Percentiles rank a stretch among this genome's conserved stretches.
Evolutionary conservation across 1,284 basidiomycete genomes (phyloP).

Genomic region (Cryptococcus sp.): DNA sequence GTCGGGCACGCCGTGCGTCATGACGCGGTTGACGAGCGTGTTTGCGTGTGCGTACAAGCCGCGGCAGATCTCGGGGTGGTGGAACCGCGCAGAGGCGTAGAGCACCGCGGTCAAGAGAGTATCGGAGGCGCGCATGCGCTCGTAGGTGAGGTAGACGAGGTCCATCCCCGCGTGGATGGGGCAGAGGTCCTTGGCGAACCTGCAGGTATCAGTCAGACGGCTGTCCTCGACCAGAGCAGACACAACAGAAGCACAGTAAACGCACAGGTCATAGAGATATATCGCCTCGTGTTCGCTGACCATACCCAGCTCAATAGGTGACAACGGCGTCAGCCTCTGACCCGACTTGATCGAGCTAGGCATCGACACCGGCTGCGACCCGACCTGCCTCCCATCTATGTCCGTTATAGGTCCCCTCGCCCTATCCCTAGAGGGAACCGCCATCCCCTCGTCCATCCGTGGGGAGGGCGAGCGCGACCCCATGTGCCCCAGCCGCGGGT

Average conservation of each 20-base stretch:
- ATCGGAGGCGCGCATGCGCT: conserved; percentile 16
- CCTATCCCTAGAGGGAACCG: too few species aligned
- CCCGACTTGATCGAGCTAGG: background rate
- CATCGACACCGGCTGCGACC: background rate
- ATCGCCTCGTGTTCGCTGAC: conserved; percentile 4
- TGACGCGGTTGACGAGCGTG: conserved; percentile 13
- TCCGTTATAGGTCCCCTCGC: too few species aligned
- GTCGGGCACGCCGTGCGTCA: conserved; percentile 13
- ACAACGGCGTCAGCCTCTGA: background rate
- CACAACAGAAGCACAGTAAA: background rate
- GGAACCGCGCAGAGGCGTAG: conserved; percentile 20
- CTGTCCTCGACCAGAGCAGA: background rate
- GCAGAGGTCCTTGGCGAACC: conserved; percentile 21
- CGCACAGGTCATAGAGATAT: conserved; percentile 1
- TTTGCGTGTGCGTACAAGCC: conserved; percentile 14
- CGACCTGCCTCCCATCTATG: too few species aligned
- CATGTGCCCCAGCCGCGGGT: background rate
- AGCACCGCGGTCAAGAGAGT: conserved; percentile 29
- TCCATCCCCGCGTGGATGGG: conserved; percentile 25
- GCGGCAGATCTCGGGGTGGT: conserved; percentile 13
- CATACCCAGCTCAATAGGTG: conserved; percentile 3
- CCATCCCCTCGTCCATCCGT: too few species aligned
- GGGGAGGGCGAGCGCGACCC: background rate
- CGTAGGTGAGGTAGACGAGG: conserved; percentile 13
- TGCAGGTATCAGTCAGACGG: background rate